phyloP scores from a whole-genome alignment of 768 basidiomycete genomes.

The Mycena rosella region DNA sequence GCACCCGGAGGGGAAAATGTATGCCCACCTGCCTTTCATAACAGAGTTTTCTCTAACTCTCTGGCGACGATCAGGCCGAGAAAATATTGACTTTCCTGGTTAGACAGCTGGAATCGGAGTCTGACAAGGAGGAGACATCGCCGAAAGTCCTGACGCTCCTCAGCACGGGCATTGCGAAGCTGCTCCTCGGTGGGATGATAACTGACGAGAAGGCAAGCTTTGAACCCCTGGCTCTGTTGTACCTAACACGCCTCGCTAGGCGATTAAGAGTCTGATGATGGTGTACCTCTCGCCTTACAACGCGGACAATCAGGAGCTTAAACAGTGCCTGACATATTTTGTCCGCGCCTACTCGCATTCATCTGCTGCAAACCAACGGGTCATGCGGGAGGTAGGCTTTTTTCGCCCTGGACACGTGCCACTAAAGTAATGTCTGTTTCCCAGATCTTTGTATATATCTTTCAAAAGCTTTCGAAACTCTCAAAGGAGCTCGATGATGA shows the following conservation, averaged over 20 bases:
- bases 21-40: too few species aligned
- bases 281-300: background rate
- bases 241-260: background rate
- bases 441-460: background rate
- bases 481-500: background rate
- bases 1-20: background rate
- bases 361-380: background rate
- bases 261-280: background rate
- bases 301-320: background rate
- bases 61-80: background rate
- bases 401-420: background rate
- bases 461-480: background rate
- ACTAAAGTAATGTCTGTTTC: too few species aligned
- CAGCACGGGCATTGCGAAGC: background rate
- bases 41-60: too few species aligned
- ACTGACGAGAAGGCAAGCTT: background rate
- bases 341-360: background rate
- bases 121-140: background rate
- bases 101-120: background rate
- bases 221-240: background rate
- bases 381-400: background rate
- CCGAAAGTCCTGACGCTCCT: background rate
- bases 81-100: background rate
- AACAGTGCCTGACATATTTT: background rate
- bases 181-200: background rate